Evolutionary conservation across 257 asterid genomes (phyloP).

Genomic region (Thymus mandschuricus): DNA sequence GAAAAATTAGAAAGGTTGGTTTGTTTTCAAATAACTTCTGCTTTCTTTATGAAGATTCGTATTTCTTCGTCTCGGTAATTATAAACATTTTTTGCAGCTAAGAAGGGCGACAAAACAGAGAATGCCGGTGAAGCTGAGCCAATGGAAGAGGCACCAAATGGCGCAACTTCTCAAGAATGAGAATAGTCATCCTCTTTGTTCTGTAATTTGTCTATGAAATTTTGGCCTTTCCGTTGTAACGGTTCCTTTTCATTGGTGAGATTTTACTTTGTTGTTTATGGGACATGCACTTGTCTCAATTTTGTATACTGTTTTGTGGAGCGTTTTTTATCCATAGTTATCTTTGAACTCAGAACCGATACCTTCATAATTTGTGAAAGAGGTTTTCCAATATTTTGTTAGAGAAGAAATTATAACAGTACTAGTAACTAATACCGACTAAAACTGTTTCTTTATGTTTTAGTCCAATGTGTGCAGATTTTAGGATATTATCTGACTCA

Average conservation of each 20-base stretch:
- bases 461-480: no score
- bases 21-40: neutral
- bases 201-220: constrained; percentile 36
- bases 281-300: constrained; percentile 11
- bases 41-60: neutral
- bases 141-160: constrained; percentile 48
- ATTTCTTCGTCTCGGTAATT: neutral
- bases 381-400: no score
- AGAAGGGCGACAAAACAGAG: constrained; percentile 72
- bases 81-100: constrained; percentile 45
- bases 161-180: constrained; percentile 35
- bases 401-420: no score
- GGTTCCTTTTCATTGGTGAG: constrained; percentile 24
- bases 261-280: constrained; percentile 5
- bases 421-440: no score
- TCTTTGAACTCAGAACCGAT: neutral
- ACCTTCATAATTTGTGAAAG: neutral
- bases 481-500: no score
- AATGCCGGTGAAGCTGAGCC: constrained; percentile 55
- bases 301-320: constrained; percentile 30
- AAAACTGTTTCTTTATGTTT: no score
- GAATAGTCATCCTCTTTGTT: neutral
- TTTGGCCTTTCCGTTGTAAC: constrained; percentile 36
- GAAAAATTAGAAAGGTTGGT: constrained; percentile 88
- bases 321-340: constrained; percentile 26